Percentiles rank a stretch among this genome's conserved stretches.
Conservation (phyloP, 2,329 filamentous ascomycete genomes). For the Microsporum canis region DNA sequence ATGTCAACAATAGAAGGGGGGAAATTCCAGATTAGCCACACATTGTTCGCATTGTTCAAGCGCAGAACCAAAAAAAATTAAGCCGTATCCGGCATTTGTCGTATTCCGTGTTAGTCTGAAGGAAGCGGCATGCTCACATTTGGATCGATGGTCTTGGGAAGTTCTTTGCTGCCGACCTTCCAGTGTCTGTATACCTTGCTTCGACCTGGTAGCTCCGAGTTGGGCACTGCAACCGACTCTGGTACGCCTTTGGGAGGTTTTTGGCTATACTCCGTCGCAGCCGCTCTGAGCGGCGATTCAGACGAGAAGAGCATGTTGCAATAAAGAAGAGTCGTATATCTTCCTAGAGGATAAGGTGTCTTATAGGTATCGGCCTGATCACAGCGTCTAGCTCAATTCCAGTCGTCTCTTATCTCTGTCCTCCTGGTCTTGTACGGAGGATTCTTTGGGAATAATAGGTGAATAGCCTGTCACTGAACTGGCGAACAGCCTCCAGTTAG, state of each 20-base stretch:
- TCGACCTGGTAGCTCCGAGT: conserved; percentile 60
- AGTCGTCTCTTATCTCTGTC: background rate
- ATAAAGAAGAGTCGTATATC: background rate
- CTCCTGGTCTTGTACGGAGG: background rate
- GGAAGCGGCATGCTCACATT: conserved; percentile 31
- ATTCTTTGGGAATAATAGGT: background rate
- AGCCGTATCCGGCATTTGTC: too few relatives aligned
- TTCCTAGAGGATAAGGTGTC: background rate
- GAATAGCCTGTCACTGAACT: background rate
- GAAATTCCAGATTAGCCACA: background rate
- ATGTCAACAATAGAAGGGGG: background rate
- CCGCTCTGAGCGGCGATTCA: background rate
- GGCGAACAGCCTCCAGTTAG: background rate
- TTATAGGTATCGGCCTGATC: background rate
- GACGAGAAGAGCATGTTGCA: conserved; percentile 11
- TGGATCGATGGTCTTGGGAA: conserved; percentile 63
- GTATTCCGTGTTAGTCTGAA: too few relatives aligned
- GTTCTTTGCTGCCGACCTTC: conserved; percentile 54
- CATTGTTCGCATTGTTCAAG: background rate
- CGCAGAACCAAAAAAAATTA: too few relatives aligned
- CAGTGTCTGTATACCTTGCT: conserved; percentile 74
- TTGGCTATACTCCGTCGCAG: conserved; percentile 15
- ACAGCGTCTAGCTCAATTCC: background rate
- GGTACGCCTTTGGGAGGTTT: conserved; percentile 63
- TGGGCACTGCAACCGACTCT: conserved; percentile 66